phyloP scores from a whole-genome alignment of 352 stramenopile species.

The Globisporangium cylindrosporum region DNA sequence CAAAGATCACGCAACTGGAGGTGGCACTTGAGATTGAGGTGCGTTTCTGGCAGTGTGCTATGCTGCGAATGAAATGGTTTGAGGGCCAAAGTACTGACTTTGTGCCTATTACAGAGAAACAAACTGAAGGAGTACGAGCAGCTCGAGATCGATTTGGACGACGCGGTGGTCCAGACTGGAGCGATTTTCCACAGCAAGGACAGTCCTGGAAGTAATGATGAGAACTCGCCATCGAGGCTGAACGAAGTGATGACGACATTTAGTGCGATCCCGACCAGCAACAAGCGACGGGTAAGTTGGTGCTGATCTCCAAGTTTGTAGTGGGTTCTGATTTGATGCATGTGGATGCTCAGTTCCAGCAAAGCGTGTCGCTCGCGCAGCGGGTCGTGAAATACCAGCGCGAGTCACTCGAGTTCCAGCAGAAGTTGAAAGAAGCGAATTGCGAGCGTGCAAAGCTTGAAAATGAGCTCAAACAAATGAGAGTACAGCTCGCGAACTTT shows the following conservation, averaged over 20 bases:
- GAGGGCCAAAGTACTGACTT: neutral
- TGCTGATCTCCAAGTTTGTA: neutral
- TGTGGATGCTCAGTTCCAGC: slow-evolving; percentile 49
- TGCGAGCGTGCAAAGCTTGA: slow-evolving; percentile 30
- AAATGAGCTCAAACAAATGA: slow-evolving; percentile 29
- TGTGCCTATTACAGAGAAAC: slow-evolving; percentile 27
- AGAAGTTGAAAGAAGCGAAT: slow-evolving; percentile 30
- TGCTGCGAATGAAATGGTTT: neutral
- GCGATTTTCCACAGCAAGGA: slow-evolving; percentile 22
- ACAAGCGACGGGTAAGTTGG: slow-evolving; percentile 40
- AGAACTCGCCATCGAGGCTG: slow-evolving; percentile 8
- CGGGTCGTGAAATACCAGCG: slow-evolving; percentile 67
- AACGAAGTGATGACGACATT: slow-evolving; percentile 60
- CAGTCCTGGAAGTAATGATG: neutral
- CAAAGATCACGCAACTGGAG: slow-evolving; percentile 56
- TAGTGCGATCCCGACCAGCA: slow-evolving; percentile 57
- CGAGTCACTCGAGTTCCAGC: slow-evolving; percentile 40
- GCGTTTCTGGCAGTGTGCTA: neutral
- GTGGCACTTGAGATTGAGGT: slow-evolving; percentile 55
- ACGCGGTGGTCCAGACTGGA: slow-evolving; percentile 61
- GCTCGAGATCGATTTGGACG: slow-evolving; percentile 71
- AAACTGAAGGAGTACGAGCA: slow-evolving; percentile 73
- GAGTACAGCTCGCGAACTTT: slow-evolving; percentile 40
- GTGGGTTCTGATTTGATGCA: too few species aligned
- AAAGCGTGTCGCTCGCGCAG: slow-evolving; percentile 66